phyloP scores from a whole-genome alignment of 306 rosid genomes.

The Lathyrus sativus region DNA sequence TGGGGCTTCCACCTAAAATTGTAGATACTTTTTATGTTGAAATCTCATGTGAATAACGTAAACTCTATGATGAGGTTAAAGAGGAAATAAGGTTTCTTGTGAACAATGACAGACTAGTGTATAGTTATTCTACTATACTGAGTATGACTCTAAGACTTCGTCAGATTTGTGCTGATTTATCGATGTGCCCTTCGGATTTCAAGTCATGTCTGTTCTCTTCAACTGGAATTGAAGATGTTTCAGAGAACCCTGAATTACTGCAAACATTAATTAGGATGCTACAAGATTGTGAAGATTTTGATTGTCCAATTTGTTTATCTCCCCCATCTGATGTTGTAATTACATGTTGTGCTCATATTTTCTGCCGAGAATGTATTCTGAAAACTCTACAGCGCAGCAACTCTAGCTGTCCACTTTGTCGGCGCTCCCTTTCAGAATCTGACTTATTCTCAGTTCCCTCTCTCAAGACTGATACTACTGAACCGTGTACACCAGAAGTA shows the following conservation, averaged over 20 bases:
- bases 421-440: slow-evolving; percentile 52
- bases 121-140: slow-evolving; percentile 55
- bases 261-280: slow-evolving; percentile 61
- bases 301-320: slow-evolving; percentile 80
- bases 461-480: slow-evolving; percentile 38
- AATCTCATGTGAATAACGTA: slow-evolving; percentile 69
- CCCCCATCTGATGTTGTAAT: slow-evolving; percentile 63
- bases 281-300: slow-evolving; percentile 83
- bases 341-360: slow-evolving; percentile 77
- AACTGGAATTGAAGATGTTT: slow-evolving; percentile 63
- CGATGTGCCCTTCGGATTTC: slow-evolving; percentile 68
- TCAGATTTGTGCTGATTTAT: slow-evolving; percentile 71
- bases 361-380: slow-evolving; percentile 70
- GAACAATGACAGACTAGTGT: slow-evolving; percentile 31
- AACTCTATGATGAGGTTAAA: slow-evolving; percentile 63
- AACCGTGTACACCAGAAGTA: slow-evolving; percentile 31
- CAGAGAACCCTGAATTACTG: slow-evolving; percentile 74
- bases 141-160: slow-evolving; percentile 72
- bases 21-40: slow-evolving; percentile 63
- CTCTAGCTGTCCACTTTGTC: slow-evolving; percentile 77
- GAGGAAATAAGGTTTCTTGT: slow-evolving; percentile 44
- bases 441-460: slow-evolving; percentile 77
- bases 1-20: slow-evolving; percentile 70
- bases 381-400: slow-evolving; percentile 52
- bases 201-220: slow-evolving; percentile 48